Base-by-base conservation (phyloP, 371 early-diverging fungal genomes). In the Zopfochytrium polystomum region DNA sequence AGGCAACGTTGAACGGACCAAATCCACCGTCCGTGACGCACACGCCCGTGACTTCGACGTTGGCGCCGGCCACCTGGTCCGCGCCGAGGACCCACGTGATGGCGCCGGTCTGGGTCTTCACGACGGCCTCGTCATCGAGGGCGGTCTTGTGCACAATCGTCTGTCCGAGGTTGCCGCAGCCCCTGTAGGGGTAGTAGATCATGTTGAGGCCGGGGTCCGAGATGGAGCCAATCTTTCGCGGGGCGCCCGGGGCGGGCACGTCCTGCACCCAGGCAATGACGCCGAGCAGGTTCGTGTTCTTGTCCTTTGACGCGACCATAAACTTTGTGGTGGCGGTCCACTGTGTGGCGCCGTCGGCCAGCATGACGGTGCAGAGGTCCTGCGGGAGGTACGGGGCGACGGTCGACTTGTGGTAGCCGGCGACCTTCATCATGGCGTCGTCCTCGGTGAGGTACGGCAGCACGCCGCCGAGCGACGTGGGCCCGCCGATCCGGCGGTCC, bases 111-210 rank as follows among this genome's bases (percentile, higher is more conserved):
- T 11, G 18, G 38, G 7, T 11, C 38, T 38, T 38, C 11, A 38
- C 11, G 38, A 7, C 38, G 38, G 38, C 38, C 38, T 7, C 11
- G 11, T 7, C 38, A 38, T 38, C 11, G 38, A 38, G 38, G 11
- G 38, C 18, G 11, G 38, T 38, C 11, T 7, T 38, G 38, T 38
- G 38, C 11, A 38, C 38, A 18, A 38, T 18, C 7, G 38, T 38
- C n/a, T n/a, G n/a, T 7, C 11, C 38, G 7, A 11, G 7, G 7
- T 38, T 18, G 38, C 38, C 38, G 38, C 38, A 38, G 38, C 38
- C 38, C n/a, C n/a, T n/a, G 38, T 38, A 38, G 38, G 38, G 38
- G 38, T 38, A 38, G 38, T 38, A 38, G 38, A 18, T 38, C 38
- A 38, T 38, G 38, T 38, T 38, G 38, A 7, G 38, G 38, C 38